These are phyloP conservation scores for Gossypium gossypioides DNA, from an alignment of 441 rosid genomes.

Conservation along the genomic window DNA sequence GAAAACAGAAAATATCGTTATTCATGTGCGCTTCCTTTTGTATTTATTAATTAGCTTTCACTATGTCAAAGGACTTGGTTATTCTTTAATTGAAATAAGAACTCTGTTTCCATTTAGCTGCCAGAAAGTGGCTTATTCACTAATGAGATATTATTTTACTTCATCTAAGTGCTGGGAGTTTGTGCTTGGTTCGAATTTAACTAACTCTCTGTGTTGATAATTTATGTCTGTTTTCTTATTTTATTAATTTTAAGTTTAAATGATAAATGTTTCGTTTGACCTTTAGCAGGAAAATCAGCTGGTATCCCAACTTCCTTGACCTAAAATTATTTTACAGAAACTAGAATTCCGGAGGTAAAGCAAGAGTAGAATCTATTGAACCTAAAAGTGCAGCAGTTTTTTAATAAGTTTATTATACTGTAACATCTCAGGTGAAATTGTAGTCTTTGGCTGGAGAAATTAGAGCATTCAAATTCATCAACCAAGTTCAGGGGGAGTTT, in stretches of 20 bases:
- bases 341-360: neutral
- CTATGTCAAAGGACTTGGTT: neutral
- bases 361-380: neutral
- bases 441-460: slow-evolving; percentile 17
- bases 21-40: neutral
- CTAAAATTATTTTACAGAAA: neutral
- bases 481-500: slow-evolving; percentile 55
- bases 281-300: neutral
- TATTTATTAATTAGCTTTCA: neutral
- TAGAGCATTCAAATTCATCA: slow-evolving; percentile 38
- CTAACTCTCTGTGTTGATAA: neutral
- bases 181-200: neutral
- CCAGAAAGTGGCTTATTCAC: neutral
- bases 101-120: neutral
- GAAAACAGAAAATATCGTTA: neutral
- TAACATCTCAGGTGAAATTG: slow-evolving; percentile 12
- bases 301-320: neutral
- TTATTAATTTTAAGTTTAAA: neutral
- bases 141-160: neutral
- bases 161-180: neutral
- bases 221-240: neutral
- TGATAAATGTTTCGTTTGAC: neutral
- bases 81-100: neutral
- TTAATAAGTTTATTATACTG: neutral
- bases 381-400: neutral